Base-by-base conservation (phyloP, 2,329 filamentous ascomycete genomes). In the Penicillium rolfsii region DNA sequence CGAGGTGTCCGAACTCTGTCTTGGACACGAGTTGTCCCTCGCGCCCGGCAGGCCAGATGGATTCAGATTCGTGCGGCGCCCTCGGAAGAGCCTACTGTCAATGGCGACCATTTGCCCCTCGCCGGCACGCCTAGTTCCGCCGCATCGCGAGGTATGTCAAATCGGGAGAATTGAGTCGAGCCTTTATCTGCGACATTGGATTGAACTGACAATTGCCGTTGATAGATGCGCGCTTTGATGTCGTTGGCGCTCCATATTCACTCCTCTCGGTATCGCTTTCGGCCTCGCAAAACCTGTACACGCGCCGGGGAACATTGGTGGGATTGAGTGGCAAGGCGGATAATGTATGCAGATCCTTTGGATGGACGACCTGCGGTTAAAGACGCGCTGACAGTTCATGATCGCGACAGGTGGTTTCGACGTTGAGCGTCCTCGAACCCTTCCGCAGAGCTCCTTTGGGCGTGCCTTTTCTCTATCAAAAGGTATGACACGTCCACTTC, bases 381-480 rank as follows among this genome's bases (percentile, higher is more conserved):
- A 28, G 24, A 30, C 8, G 16, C 35, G 58, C 30, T 45, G 36
- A 40, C 43, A 55, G 19, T 50, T 46, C 36, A 52, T 54, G 36
- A 33, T 55, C 52, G 56, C 46, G 24, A 35, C 70, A 96, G 91
- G 89, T 91, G 16, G 86, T 96, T 77, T 98, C 95, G 1, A 96
- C 92, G 0, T 85, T 99, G 60, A 93, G 93, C 48, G 78, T 97
- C 55, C 86, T 98, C 58, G 90, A 93, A 62, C 95, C 95, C 16
- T 84, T 97, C 72, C 86, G 88, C 61, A 88, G 95, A 76, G 89
- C 90, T 26, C 78, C 88, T 52, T 85, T 96, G 30, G 92, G 93
- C 67, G 90, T 98, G 54, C 95, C 95, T 0, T 99, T 99, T 78
- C 84, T 99, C 62, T 98, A 98, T 80, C 94, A 98, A 79, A 85